A percentile compares a stretch with the other conserved stretches of the same genome.
Conservation (phyloP, 2,329 filamentous ascomycete genomes). For the Exophiala sideris region DNA sequence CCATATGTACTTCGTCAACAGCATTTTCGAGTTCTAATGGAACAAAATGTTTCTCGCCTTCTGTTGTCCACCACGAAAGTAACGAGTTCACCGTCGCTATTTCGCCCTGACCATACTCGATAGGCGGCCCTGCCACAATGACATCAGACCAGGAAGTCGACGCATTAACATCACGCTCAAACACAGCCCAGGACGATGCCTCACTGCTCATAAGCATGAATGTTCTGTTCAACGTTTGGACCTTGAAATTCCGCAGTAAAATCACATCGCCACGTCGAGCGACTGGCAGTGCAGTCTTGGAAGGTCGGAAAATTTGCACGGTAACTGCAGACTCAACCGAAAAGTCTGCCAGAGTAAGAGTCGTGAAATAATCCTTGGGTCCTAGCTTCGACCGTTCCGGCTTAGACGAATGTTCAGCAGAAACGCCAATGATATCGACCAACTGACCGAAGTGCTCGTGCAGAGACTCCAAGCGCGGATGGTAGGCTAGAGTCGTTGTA, state of each 20-base stretch:
- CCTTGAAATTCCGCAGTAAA: conserved; percentile 46
- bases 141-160: conserved; percentile 29
- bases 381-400: conserved; percentile 35
- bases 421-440: conserved; percentile 44
- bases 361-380: conserved; percentile 40
- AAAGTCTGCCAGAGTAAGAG: conserved; percentile 43
- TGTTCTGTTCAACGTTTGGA: conserved; percentile 39
- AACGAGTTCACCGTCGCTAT: conserved; percentile 34
- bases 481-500: conserved; percentile 43
- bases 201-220: conserved; percentile 41
- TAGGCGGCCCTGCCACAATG: conserved; percentile 37
- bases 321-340: conserved; percentile 37
- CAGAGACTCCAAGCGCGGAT: conserved; percentile 42
- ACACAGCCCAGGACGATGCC: conserved; percentile 48
- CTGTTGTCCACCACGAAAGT: conserved; percentile 41
- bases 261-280: conserved; percentile 40
- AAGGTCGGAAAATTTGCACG: conserved; percentile 43
- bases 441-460: conserved; percentile 39
- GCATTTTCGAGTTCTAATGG: background rate
- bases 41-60: conserved; percentile 30
- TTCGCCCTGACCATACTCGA: conserved; percentile 41
- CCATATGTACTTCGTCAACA: background rate
- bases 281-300: conserved; percentile 38
- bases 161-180: conserved; percentile 27
- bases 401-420: conserved; percentile 30